These are phyloP conservation scores for Barnettozyma vustinii DNA, from an alignment of 805 yeast genomes.

Conservation along the genomic window DNA sequence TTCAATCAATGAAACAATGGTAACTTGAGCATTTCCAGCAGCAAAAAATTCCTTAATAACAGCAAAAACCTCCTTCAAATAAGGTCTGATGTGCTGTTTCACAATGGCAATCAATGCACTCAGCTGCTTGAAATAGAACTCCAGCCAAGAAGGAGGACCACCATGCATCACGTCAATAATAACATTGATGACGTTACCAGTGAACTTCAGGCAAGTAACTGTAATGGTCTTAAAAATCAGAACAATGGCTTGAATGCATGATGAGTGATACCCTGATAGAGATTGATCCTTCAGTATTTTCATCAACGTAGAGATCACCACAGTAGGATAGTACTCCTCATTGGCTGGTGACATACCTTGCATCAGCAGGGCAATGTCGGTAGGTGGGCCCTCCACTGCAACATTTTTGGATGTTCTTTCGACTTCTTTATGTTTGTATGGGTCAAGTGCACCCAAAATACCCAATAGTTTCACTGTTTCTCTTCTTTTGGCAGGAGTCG, in stretches of 20 bases:
- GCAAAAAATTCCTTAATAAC: slow-evolving; percentile 72
- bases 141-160: slow-evolving; percentile 73
- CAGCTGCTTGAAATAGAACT: slow-evolving; percentile 84
- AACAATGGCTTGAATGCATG: slow-evolving; percentile 91
- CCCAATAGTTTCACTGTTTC: slow-evolving; percentile 90
- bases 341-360: slow-evolving; percentile 89
- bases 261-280: slow-evolving; percentile 78
- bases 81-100: slow-evolving; percentile 85
- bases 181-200: slow-evolving; percentile 85
- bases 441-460: slow-evolving; percentile 93
- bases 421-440: slow-evolving; percentile 89
- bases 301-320: slow-evolving; percentile 81
- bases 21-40: slow-evolving; percentile 60
- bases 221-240: slow-evolving; percentile 88
- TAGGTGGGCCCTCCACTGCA: slow-evolving; percentile 73
- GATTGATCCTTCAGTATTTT: slow-evolving; percentile 83
- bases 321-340: slow-evolving; percentile 94
- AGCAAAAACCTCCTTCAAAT: slow-evolving; percentile 65
- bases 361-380: slow-evolving; percentile 86
- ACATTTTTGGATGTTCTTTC: slow-evolving; percentile 58
- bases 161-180: slow-evolving; percentile 78
- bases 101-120: slow-evolving; percentile 76
- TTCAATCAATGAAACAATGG: slow-evolving; percentile 76
- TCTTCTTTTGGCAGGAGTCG: slow-evolving; percentile 65
- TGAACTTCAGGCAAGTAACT: slow-evolving; percentile 80